Conservation (phyloP, 176 grass and related monocot genomes). For the Carex kokanica region DNA sequence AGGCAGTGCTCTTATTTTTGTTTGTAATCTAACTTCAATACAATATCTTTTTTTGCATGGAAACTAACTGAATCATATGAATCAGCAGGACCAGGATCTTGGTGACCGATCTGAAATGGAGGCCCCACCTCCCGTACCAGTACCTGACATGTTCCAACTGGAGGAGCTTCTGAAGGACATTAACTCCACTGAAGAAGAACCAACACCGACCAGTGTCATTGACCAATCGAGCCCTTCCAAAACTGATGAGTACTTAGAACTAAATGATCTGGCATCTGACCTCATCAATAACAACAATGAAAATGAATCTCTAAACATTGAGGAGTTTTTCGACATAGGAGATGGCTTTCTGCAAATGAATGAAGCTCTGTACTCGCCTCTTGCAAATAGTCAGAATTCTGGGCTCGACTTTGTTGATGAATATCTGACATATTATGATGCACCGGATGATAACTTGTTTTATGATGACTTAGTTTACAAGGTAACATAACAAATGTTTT, state of each 20-base stretch:
- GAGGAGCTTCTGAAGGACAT: constrained; percentile 4
- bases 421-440: constrained; percentile 55
- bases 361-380: constrained; percentile 36
- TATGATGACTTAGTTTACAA: constrained; percentile 33
- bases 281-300: constrained; percentile 30
- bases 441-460: constrained; percentile 59
- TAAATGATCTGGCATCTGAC: constrained; percentile 58
- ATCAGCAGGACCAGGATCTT: neutral
- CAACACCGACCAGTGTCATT: neutral
- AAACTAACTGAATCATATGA: neutral
- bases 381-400: constrained; percentile 34
- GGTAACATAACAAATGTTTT: constrained; percentile 9
- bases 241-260: constrained; percentile 58
- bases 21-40: neutral
- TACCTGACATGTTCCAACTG: constrained; percentile 12
- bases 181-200: neutral
- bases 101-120: neutral
- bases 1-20: neutral
- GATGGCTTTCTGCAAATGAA: constrained; percentile 46
- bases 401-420: constrained; percentile 54
- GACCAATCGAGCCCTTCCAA: constrained; percentile 29
- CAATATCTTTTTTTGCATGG: neutral
- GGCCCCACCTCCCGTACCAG: neutral
- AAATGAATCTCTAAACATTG: constrained; percentile 43
- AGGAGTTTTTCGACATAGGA: constrained; percentile 48